A percentile compares a stretch with the other conserved stretches of the same genome.
These are phyloP conservation scores for Taiwanofungus camphoratus DNA, from an alignment of 1,284 basidiomycete genomes.

Conservation along the genomic window DNA sequence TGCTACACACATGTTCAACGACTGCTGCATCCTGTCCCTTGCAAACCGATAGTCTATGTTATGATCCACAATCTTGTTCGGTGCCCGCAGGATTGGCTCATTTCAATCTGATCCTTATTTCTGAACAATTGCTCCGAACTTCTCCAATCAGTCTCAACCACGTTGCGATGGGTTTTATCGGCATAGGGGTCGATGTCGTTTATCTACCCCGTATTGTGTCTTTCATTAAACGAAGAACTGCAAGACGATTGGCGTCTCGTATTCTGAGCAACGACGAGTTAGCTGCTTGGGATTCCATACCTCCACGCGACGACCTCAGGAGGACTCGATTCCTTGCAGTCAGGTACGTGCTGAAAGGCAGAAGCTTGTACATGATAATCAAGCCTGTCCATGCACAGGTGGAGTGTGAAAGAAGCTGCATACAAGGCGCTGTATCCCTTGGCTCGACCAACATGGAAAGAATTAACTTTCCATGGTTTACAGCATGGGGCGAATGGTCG, in stretches of 20 bases:
- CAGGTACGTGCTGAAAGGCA: slow-evolving; percentile 40
- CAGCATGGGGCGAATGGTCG: slow-evolving; percentile 21
- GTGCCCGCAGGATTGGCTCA: too few species aligned
- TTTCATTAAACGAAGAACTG: slow-evolving; percentile 47
- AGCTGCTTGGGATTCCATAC: slow-evolving; percentile 36
- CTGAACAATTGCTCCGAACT: neutral
- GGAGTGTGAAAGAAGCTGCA: slow-evolving; percentile 85
- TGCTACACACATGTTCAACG: too few species aligned
- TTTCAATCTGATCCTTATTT: neutral
- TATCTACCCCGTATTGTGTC: slow-evolving; percentile 60
- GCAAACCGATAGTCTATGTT: neutral
- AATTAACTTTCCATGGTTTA: slow-evolving; percentile 50
- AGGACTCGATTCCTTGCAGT: slow-evolving; percentile 55
- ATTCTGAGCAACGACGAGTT: slow-evolving; percentile 60
- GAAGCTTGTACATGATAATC: neutral
- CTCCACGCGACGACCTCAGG: slow-evolving; percentile 15
- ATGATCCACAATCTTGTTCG: neutral
- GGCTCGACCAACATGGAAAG: slow-evolving; percentile 69
- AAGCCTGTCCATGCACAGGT: slow-evolving; percentile 39
- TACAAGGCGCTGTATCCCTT: slow-evolving; percentile 82
- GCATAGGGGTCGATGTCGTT: slow-evolving; percentile 77
- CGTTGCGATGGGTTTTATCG: slow-evolving; percentile 52
- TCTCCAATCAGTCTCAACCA: neutral
- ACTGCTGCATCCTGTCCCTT: neutral
- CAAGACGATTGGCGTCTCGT: slow-evolving; percentile 46